Base-by-base conservation (phyloP, 192 early-diverging fungal species). In the Jimgerdemannia lactiflua region DNA sequence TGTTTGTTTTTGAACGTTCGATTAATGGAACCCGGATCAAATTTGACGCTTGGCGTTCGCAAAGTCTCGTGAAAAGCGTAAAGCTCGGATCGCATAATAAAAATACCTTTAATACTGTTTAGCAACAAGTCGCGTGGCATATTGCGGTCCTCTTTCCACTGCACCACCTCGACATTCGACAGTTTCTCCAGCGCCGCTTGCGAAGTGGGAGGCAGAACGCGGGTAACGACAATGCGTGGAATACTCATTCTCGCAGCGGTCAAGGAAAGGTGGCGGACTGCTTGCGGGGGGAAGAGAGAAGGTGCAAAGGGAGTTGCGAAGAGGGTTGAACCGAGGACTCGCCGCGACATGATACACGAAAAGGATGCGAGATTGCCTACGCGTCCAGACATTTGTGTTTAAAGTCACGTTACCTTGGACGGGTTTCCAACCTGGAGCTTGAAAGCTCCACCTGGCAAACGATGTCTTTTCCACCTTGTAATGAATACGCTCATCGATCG, bases 91-190 rank as follows among this genome's bases (percentile, higher is more conserved):
- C 29, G 29, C 29, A 29, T 29, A 20, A 65, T 74, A 8, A 43
- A 18, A 39, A 19, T 72, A 81, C 87, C 87, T 70, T 85, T 83
- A 17, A 77, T 83, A 7, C 78, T 74, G 9, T 76, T 77, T 4
- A 92, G 76, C 8, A 93, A 82, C 44, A 84, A 74, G 0, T 78
- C 49, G 6, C 89, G 88, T 4, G 83, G 78, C 39, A 93, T 89
- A 65, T 77, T 66, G 29, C 67, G 6, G 43, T 80, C 78, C 63
- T 89, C 82, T 29, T 83, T 77, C 89, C 89, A 90, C 70, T 92
- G 89, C 17, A 79, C 63, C 44, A 93, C 71, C 11, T 91, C 83
- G 19, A 92, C 75, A 7, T 74, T 71, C 14, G 49, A 14, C 29
- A 76, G 74, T 9, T 42, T 40, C 49, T 71, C 54, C 3, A 82